These are phyloP conservation scores for Nicotiana benthamiana DNA, from an alignment of 257 asterid genomes.

Conservation along the genomic window DNA sequence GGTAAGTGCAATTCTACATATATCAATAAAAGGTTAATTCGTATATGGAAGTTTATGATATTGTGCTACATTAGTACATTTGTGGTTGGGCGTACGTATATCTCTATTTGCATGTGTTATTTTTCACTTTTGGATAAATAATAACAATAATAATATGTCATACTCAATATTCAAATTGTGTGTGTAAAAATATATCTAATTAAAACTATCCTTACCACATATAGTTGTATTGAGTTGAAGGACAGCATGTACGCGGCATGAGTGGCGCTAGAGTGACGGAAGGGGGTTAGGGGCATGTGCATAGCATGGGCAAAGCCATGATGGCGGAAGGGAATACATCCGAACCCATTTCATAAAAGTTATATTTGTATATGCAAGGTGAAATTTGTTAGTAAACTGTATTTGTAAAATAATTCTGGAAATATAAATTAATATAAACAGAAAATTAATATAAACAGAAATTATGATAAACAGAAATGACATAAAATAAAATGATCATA, in stretches of 20 bases:
- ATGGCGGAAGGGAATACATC: no score
- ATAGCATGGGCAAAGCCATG: no score
- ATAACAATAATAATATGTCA: not conserved
- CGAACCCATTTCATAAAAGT: no score
- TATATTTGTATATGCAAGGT: no score
- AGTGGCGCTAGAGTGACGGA: no score
- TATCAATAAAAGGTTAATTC: not conserved
- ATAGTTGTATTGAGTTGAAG: not conserved
- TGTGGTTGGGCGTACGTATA: not conserved
- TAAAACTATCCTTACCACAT: not conserved
- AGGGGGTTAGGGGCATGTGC: no score
- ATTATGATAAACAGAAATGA: no score
- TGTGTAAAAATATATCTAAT: not conserved
- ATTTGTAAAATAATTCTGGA: no score
- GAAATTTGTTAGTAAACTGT: no score
- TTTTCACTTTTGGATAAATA: not conserved
- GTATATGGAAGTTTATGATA: not conserved
- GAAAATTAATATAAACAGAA: no score
- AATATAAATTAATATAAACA: no score
- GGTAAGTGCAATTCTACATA: slow-evolving; percentile 1
- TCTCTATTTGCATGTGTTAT: not conserved
- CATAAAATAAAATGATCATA: no score
- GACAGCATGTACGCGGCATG: not conserved
- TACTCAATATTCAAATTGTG: not conserved
- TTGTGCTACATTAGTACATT: not conserved